These are phyloP conservation scores for Mytilinidion resinicola DNA, from an alignment of 495 filamentous ascomycete genomes.

Conservation along the genomic window DNA sequence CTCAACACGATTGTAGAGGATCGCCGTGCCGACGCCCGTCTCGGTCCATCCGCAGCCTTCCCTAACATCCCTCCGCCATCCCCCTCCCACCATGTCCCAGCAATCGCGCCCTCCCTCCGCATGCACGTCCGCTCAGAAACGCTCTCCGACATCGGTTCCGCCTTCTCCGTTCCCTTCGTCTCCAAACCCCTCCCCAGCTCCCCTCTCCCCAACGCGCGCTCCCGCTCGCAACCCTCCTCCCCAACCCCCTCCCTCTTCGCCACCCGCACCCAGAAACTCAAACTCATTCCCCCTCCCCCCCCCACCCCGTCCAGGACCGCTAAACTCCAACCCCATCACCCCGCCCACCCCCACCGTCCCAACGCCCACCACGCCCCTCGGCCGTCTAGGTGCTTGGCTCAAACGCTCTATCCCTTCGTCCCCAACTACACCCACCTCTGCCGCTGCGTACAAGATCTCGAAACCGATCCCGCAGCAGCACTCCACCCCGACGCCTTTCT, in stretches of 20 bases:
- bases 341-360: constrained; percentile 20
- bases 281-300: constrained; percentile 5
- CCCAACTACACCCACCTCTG: constrained; percentile 7
- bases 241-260: neutral
- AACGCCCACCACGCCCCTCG: constrained; percentile 21
- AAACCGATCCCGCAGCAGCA: neutral
- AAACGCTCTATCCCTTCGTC: constrained; percentile 22
- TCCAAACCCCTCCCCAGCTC: constrained; percentile 20
- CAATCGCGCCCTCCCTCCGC: constrained; percentile 27
- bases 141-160: constrained; percentile 32
- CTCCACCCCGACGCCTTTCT: constrained; percentile 4
- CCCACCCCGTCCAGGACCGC: constrained; percentile 1
- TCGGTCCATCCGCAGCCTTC: constrained; percentile 17
- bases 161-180: constrained; percentile 25
- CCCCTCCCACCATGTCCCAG: constrained; percentile 28
- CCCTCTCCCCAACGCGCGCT: neutral
- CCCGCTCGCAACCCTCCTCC: constrained; percentile 2
- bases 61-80: constrained; percentile 19
- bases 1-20: constrained; percentile 36
- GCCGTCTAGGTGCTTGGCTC: constrained; percentile 23
- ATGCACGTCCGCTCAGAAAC: constrained; percentile 30
- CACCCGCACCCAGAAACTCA: constrained; percentile 5
- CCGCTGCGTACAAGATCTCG: neutral
- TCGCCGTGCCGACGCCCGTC: constrained; percentile 23
- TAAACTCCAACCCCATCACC: constrained; percentile 27